phyloP scores from a whole-genome alignment of 805 yeast species.

The Pichia deserticola region DNA sequence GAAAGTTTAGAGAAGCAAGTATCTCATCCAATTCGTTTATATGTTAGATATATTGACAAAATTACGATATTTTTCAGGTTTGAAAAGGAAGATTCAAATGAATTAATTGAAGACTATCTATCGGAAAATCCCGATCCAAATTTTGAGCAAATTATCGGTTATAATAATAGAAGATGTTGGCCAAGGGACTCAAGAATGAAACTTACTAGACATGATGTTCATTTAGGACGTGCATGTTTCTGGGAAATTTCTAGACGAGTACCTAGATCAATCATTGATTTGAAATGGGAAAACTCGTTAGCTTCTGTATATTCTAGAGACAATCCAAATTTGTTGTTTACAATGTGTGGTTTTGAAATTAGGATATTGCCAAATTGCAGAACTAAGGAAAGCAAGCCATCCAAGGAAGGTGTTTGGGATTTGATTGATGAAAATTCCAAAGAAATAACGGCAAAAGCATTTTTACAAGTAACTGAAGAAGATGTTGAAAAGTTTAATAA shows the following conservation, averaged over 20 bases:
- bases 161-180: constrained; percentile 90
- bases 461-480: constrained; percentile 70
- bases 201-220: constrained; percentile 83
- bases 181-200: constrained; percentile 90
- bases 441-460: constrained; percentile 86
- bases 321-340: constrained; percentile 79
- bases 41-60: constrained; percentile 77
- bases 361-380: constrained; percentile 75
- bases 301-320: constrained; percentile 88
- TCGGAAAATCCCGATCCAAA: constrained; percentile 90
- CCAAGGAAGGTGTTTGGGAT: constrained; percentile 89
- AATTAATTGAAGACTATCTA: constrained; percentile 64
- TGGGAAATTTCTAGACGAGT: constrained; percentile 83
- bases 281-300: constrained; percentile 73
- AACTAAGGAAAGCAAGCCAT: constrained; percentile 37
- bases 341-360: constrained; percentile 94
- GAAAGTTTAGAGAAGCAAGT: constrained; percentile 50
- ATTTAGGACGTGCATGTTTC: constrained; percentile 82
- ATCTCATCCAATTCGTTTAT: constrained; percentile 69
- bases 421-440: constrained; percentile 60
- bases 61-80: constrained; percentile 76
- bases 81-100: constrained; percentile 64
- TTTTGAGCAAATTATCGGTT: constrained; percentile 77
- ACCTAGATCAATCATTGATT: constrained; percentile 64
- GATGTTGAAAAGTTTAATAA: constrained; percentile 77